Percentiles rank a stretch among this genome's conserved stretches.
These are phyloP conservation scores for Gossypium australe DNA, from an alignment of 345 rosid genomes.

Conservation along the genomic window DNA sequence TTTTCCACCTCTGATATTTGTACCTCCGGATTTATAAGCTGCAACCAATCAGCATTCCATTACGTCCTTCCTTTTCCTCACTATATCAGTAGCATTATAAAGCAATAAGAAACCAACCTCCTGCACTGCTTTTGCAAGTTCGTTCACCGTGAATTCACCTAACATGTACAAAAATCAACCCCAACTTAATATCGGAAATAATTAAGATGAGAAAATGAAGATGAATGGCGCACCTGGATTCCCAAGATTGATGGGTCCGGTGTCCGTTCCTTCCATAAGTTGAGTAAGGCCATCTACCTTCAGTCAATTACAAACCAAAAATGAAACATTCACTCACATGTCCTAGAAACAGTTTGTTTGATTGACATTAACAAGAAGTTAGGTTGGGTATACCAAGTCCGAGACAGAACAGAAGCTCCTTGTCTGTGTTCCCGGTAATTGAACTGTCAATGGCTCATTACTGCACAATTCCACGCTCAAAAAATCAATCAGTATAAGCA, in stretches of 20 bases:
- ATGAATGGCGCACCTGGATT: conserved; percentile 49
- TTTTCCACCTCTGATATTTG: conserved; percentile 70
- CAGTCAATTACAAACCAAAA: neutral
- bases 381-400: conserved; percentile 59
- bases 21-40: conserved; percentile 77
- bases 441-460: conserved; percentile 81
- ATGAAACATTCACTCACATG: neutral
- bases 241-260: conserved; percentile 88
- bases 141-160: conserved; percentile 73
- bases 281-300: conserved; percentile 91
- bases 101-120: conserved; percentile 44
- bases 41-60: conserved; percentile 15
- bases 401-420: conserved; percentile 95
- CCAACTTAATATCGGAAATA: neutral
- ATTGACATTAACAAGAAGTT: neutral
- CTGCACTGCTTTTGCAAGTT: conserved; percentile 83
- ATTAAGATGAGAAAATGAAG: neutral
- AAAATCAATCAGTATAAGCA: neutral
- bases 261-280: conserved; percentile 89
- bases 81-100: neutral
- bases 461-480: conserved; percentile 30
- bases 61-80: neutral
- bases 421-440: conserved; percentile 93
- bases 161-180: neutral
- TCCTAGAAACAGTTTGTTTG: neutral